phyloP scores from a whole-genome alignment of 1,284 basidiomycete genomes.

The Trametes hirsuta region DNA sequence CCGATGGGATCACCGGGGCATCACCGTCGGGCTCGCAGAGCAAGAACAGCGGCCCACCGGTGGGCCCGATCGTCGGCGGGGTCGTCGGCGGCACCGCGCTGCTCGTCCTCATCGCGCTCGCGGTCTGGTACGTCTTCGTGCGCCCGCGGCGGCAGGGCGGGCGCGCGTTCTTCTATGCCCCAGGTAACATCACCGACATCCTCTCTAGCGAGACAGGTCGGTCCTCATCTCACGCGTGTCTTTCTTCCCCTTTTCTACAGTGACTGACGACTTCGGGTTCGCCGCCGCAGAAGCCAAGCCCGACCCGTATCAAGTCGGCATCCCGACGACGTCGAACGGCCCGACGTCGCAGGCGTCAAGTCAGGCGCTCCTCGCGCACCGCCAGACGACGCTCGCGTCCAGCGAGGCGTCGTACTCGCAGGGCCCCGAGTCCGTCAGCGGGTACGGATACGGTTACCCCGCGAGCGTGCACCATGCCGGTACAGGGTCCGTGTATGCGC shows the following conservation, averaged over 20 bases:
- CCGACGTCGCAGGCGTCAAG: neutral
- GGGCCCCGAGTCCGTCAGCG: too few relatives aligned
- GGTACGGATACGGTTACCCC: too few relatives aligned
- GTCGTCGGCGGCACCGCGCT: slow-evolving; percentile 9
- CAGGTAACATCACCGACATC: slow-evolving; percentile 10
- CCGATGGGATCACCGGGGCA: neutral
- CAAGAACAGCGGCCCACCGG: neutral
- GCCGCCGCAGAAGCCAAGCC: too few relatives aligned
- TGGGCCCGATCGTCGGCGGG: slow-evolving; percentile 9
- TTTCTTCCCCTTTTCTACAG: too few relatives aligned
- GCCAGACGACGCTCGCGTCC: too few relatives aligned
- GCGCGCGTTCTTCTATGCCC: slow-evolving; percentile 9
- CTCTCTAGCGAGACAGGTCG: neutral
- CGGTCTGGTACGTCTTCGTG: slow-evolving; percentile 8
- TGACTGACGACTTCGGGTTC: too few relatives aligned
- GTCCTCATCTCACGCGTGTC: too few relatives aligned
- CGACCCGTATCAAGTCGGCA: too few relatives aligned
- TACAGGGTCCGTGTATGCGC: too few relatives aligned
- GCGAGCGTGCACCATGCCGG: too few relatives aligned
- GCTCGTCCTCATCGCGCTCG: neutral
- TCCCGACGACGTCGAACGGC: neutral
- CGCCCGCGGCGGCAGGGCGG: slow-evolving; percentile 9
- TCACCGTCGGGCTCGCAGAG: neutral
- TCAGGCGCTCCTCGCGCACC: too few relatives aligned
- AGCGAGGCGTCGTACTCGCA: too few relatives aligned